phyloP scores from a whole-genome alignment of 148 eudicot species.

The Beta vulgaris region DNA sequence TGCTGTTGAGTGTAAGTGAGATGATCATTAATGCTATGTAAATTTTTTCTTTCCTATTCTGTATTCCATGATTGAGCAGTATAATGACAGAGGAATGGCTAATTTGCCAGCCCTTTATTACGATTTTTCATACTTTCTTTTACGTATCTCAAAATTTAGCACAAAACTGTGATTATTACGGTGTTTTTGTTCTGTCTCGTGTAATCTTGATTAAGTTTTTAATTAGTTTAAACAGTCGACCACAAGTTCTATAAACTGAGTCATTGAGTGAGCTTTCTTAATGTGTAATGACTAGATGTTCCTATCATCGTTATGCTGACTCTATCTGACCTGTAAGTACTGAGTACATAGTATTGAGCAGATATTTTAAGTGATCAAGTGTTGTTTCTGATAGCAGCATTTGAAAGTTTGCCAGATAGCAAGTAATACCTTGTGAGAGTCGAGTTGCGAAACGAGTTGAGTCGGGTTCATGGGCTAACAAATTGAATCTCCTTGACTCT shows the following conservation, averaged over 20 bases:
- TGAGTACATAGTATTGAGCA: background rate
- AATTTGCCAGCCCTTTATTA: slow-evolving; percentile 20
- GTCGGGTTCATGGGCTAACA: no score
- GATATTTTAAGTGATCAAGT: background rate
- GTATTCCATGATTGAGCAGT: slow-evolving; percentile 15
- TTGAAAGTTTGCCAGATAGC: background rate
- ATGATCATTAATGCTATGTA: slow-evolving; percentile 17
- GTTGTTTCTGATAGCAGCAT: background rate
- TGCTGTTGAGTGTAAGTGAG: slow-evolving; percentile 21
- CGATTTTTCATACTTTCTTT: background rate
- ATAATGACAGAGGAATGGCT: slow-evolving; percentile 21
- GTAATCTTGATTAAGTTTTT: no score
- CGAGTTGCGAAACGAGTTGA: no score
- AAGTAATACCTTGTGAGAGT: background rate
- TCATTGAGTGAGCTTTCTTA: background rate
- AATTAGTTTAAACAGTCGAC: no score
- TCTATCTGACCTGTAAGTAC: background rate
- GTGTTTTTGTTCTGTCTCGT: no score
- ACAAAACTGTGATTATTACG: no score
- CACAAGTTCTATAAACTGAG: no score
- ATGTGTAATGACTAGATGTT: background rate
- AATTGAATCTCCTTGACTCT: no score
- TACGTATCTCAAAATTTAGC: background rate
- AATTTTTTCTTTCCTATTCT: slow-evolving; percentile 6
- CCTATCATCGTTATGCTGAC: background rate